phyloP scores from a whole-genome alignment of 805 yeast genomes.

The Grigorovia jiainica region DNA sequence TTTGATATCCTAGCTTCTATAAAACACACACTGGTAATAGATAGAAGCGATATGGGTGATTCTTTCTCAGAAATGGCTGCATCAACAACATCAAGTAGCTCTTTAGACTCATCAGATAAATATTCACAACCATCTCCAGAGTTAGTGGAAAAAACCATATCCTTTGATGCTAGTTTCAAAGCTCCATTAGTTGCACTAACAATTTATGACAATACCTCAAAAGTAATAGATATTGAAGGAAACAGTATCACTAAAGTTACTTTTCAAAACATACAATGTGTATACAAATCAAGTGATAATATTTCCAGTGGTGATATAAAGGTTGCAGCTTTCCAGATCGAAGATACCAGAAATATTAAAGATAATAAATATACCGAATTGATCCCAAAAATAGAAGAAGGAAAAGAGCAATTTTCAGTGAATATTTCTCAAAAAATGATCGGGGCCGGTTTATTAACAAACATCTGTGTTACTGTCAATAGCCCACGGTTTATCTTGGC shows the following conservation, averaged over 20 bases:
- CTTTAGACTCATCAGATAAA: background rate
- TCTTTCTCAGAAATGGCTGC: background rate
- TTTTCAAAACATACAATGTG: constrained; percentile 46
- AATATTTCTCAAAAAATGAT: constrained; percentile 37
- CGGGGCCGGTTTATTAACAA: constrained; percentile 33
- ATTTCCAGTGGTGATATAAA: constrained; percentile 51
- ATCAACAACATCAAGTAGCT: background rate
- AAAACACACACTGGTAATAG: constrained; percentile 33
- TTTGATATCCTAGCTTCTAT: constrained; percentile 46
- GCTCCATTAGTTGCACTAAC: constrained; percentile 59
- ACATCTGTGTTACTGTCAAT: constrained; percentile 56
- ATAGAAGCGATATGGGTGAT: constrained; percentile 1
- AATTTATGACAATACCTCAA: constrained; percentile 44
- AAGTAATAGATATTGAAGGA: constrained; percentile 28
- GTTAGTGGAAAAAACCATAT: constrained; percentile 28
- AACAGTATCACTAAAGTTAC: constrained; percentile 48
- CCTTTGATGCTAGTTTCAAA: constrained; percentile 30
- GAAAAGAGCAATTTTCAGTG: constrained; percentile 63
- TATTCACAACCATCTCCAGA: background rate
- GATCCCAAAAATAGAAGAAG: constrained; percentile 58
- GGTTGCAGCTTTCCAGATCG: constrained; percentile 64
- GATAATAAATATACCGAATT: constrained; percentile 71
- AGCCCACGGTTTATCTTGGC: constrained; percentile 78
- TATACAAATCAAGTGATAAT: constrained; percentile 43
- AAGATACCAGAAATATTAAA: constrained; percentile 55